Conservation (phyloP, 1,284 basidiomycete species). For the Pseudozyma flocculosa region DNA sequence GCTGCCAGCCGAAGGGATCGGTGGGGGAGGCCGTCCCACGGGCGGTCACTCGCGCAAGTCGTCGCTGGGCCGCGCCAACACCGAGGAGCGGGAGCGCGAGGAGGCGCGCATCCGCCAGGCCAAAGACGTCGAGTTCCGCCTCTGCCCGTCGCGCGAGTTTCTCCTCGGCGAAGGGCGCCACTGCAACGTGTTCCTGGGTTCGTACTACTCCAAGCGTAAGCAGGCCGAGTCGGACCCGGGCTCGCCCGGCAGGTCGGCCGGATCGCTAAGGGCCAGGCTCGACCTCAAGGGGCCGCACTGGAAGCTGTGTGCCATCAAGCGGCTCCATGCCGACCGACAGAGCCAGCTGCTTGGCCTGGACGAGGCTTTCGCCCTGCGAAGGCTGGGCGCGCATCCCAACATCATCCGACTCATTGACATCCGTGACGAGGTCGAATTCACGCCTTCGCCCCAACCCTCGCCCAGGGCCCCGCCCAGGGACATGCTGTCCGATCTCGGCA, state of each 20-base stretch:
- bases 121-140: slow-evolving; percentile 47
- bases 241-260: not conserved
- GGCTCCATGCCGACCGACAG: slow-evolving; percentile 51
- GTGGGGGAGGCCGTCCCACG: too few species aligned
- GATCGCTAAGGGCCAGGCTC: not conserved
- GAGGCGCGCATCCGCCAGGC: slow-evolving; percentile 36
- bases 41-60: slow-evolving; percentile 31
- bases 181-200: slow-evolving; percentile 51
- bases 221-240: not conserved
- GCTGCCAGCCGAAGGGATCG: too few species aligned
- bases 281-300: slow-evolving; percentile 10
- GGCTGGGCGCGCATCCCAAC: slow-evolving; percentile 49
- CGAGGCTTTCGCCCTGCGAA: slow-evolving; percentile 53
- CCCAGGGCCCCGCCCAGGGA: not conserved
- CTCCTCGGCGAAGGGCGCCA: slow-evolving; percentile 53
- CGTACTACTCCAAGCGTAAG: slow-evolving; percentile 18
- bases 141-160: slow-evolving; percentile 43
- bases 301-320: slow-evolving; percentile 55
- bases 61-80: slow-evolving; percentile 41
- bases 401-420: slow-evolving; percentile 51
- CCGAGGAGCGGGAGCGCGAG: slow-evolving; percentile 46
- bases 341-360: slow-evolving; percentile 52
- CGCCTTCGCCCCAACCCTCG: slow-evolving; percentile 14
- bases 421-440: slow-evolving; percentile 49
- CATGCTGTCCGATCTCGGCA: not conserved